Conservation (phyloP, 768 basidiomycete species). For the Coprinopsis cinerea region DNA sequence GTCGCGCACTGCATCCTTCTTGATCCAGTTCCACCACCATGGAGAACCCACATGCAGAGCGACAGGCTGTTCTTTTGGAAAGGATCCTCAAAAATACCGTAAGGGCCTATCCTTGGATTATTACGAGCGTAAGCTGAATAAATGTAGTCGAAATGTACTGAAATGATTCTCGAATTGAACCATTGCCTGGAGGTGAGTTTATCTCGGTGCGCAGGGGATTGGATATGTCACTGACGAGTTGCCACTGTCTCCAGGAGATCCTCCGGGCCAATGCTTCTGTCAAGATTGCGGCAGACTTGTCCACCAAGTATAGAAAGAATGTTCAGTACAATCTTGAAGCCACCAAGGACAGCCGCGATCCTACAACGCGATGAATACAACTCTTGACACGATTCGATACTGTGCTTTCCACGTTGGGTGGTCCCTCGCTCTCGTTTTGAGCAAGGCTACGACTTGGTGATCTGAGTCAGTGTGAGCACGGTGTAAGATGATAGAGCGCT, state of each 20-base stretch:
- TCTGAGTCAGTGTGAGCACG: too few species aligned
- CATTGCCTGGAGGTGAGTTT: slow-evolving; percentile 72
- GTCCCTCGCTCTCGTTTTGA: too few species aligned
- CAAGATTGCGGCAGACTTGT: slow-evolving; percentile 75
- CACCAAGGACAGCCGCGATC: slow-evolving; percentile 37
- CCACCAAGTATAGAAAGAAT: slow-evolving; percentile 86
- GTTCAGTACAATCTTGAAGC: slow-evolving; percentile 88
- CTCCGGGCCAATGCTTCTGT: slow-evolving; percentile 71
- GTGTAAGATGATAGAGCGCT: too few species aligned
- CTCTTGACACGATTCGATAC: too few species aligned
- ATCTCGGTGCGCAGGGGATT: not conserved
- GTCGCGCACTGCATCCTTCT: not conserved
- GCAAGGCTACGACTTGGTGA: too few species aligned
- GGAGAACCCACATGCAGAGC: slow-evolving; percentile 95
- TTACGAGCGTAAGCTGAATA: too few species aligned
- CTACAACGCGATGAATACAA: not conserved
- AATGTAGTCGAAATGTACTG: slow-evolving; percentile 88
- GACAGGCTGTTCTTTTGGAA: slow-evolving; percentile 85
- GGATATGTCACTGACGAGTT: not conserved
- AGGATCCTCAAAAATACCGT: slow-evolving; percentile 89
- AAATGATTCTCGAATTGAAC: slow-evolving; percentile 84
- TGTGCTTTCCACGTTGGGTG: too few species aligned
- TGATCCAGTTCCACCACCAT: slow-evolving; percentile 33
- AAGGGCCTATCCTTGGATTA: too few species aligned
- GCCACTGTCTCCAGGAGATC: slow-evolving; percentile 53